Evolutionary conservation across 2,329 filamentous ascomycete species (phyloP), one percentile per base, ranked within the genome.

Genomic region (Aureobasidium sp.): DNA sequence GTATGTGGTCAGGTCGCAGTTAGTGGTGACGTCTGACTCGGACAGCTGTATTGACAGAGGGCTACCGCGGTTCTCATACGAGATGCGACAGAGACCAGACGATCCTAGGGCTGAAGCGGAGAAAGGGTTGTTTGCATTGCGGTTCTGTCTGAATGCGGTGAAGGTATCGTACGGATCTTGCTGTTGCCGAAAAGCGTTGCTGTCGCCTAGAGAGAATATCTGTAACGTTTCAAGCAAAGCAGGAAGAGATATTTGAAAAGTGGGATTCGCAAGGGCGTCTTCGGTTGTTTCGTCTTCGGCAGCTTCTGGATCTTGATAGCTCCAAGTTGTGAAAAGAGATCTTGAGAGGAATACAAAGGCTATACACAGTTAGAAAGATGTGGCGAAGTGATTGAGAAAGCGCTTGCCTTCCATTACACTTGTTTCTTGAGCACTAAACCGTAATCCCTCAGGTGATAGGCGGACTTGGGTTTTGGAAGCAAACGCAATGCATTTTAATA

Each of bases 201-300:
- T 68, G 57, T 69, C 67, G 17, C 60, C 61, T 53, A 92, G 84
- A 55, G 91, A 91, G 70, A 99, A 96, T 55, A 99, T 97, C 70
- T 97, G 93, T 8, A 99, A 82, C 0, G 93, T 96, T 76, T 97
- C 94, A 59, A 99, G 84, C 3, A 99, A 83, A 20, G 93, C 90
- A 5, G 87, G 82, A 9, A 99, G 83, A 1, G 91, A 94, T 66
- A 97, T 87, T 71, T 95, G 88, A 72, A 99, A 99, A 57, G 83
- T 84, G 34, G 84, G 80, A 4, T 79, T 71, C 20, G 72, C 65
- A 9, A 72, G 64, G 7, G 75, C 68, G 27, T 80, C 74, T 45
- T 75, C 72, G 67, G 70, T 65, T 53, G 66, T 67, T 65, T 64
- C 68, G 47, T 5, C 76, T 76, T 22, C 78, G 76, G 15, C 76